These are phyloP conservation scores for Taiozyma sp. DNA, from an alignment of 1,139 yeast species.

Conservation along the genomic window DNA sequence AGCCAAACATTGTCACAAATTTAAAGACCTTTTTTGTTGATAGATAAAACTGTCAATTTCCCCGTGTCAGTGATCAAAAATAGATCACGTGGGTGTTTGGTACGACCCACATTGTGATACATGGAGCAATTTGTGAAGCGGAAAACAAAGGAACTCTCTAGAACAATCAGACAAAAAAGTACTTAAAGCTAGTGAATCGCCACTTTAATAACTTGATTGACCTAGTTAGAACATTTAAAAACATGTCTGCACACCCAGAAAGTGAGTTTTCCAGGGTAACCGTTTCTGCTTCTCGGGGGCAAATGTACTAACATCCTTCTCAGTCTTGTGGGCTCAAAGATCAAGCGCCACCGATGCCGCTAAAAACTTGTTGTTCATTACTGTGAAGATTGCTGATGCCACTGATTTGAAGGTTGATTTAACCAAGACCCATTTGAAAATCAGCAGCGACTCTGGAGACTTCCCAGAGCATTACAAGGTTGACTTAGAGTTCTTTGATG, in stretches of 20 bases:
- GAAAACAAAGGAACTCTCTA: background rate
- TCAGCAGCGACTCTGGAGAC: conserved; percentile 53
- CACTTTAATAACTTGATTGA: background rate
- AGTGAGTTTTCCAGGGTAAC: conserved; percentile 25
- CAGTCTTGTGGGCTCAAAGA: conserved; percentile 95
- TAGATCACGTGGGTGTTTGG: background rate
- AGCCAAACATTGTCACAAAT: too few species aligned
- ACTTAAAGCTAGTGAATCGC: background rate
- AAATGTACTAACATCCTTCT: conserved; percentile 1
- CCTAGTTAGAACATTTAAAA: background rate
- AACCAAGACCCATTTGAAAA: conserved; percentile 51
- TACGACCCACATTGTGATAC: background rate
- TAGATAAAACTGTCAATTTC: too few species aligned
- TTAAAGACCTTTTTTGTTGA: too few species aligned
- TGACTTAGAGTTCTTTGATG: conserved; percentile 66
- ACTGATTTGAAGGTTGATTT: conserved; percentile 58
- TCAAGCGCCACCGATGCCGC: conserved; percentile 65
- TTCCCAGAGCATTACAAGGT: conserved; percentile 47
- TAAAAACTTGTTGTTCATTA: conserved; percentile 72
- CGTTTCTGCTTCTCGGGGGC: background rate
- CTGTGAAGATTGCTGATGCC: conserved; percentile 73
- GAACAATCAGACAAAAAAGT: background rate
- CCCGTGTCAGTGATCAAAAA: too few species aligned
- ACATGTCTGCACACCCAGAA: conserved; percentile 33
- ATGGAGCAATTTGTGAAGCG: background rate